Evolutionary conservation across 306 rosid species (phyloP), one percentile per base, ranked within the genome.

Genomic region (Rosa persica): DNA sequence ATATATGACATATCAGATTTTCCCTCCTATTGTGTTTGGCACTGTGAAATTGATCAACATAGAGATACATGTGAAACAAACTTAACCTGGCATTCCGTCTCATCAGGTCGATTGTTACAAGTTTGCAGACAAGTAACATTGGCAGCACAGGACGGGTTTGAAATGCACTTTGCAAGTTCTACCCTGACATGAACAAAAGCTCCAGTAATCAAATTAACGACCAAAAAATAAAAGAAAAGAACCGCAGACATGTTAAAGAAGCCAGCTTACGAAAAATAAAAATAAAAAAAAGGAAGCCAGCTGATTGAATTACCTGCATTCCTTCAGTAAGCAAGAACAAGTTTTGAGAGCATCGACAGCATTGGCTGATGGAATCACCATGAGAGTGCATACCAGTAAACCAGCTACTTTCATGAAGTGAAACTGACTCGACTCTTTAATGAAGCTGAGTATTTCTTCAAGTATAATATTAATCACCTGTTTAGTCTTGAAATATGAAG

Each of bases 341-440:
- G 97, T 91, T 89, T 92, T 95, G 77, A 95, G 93, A 77, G 98
- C 96, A 74, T 95, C 98, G 36, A 87, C 91, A 70, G 98, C 98
- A 72, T 85, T 70, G 73, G 97, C 96, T 16, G 98, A 87, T 42
- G 98, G 98, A 66, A 80, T 48, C 81, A 91, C 64, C 85, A 92
- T 81, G 61, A 91, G 80, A 48, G 87, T 48, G 75, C 87, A 89
- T 39, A 86, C 80, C 85, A 95, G 48, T 22, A 92, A 70, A 67
- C 85, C 88, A 48, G 84, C 78, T n/a, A 91, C 66, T 75, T 81
- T 79, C 86, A 88, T 44, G 5, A 82, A 40, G 55, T 83, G 88
- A 70, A 68, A 73, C 68, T 84, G 84, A 55, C 86, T 88, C 97
- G 95, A 90, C 70, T 87, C 76, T 67, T 78, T 78, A 16, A 87